Evolutionary conservation across 805 yeast species (phyloP).

Genomic region (Cyberlindnera petersonii): DNA sequence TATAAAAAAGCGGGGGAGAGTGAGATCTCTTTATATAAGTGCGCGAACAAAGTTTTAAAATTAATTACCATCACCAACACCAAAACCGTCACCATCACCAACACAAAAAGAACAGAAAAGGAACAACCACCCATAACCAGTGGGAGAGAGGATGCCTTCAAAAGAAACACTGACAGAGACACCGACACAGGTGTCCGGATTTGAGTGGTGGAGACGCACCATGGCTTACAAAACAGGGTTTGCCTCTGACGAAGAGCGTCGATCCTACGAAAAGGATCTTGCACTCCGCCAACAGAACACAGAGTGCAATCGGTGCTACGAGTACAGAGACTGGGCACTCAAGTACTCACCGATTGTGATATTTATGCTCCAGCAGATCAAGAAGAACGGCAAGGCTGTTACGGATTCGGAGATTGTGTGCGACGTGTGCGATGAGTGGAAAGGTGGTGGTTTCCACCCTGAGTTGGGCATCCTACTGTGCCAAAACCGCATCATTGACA

Average conservation of each 20-base stretch:
- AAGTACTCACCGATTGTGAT: slow-evolving; percentile 77
- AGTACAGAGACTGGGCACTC: slow-evolving; percentile 76
- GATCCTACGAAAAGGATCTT: slow-evolving; percentile 54
- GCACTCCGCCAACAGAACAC: slow-evolving; percentile 39
- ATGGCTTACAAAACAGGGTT: slow-evolving; percentile 68
- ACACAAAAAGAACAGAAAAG: no score
- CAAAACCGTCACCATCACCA: no score
- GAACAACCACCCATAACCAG: no score
- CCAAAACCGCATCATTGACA: slow-evolving; percentile 64
- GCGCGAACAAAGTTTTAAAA: neutral
- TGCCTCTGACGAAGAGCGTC: slow-evolving; percentile 49
- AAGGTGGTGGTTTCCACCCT: slow-evolving; percentile 93
- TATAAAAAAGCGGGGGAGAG: no score
- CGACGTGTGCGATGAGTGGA: slow-evolving; percentile 75
- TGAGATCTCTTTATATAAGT: no score
- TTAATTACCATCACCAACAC: no score
- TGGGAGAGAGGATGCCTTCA: neutral
- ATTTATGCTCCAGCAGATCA: slow-evolving; percentile 82
- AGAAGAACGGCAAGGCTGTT: slow-evolving; percentile 51
- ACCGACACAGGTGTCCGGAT: slow-evolving; percentile 37
- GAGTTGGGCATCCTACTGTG: slow-evolving; percentile 82
- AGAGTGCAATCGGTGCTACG: slow-evolving; percentile 68
- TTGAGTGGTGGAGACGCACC: slow-evolving; percentile 81
- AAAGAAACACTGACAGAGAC: neutral
- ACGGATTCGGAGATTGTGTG: slow-evolving; percentile 59